These are phyloP conservation scores for Platismatia glauca DNA, from an alignment of 495 filamentous ascomycete genomes.

Conservation along the genomic window DNA sequence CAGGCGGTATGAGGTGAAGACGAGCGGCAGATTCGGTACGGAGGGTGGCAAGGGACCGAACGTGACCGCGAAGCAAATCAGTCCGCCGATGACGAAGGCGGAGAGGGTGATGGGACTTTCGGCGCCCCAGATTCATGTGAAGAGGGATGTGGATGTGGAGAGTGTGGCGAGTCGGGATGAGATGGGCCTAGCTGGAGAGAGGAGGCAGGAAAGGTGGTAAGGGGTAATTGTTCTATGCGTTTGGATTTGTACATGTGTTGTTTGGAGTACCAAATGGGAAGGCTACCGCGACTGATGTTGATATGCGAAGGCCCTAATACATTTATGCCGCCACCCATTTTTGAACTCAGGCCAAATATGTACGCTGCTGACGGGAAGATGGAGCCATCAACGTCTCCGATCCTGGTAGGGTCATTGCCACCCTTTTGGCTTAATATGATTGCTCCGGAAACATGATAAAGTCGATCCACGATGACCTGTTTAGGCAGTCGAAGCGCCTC, in stretches of 20 bases:
- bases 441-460: too few relatives aligned
- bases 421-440: too few relatives aligned
- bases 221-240: not conserved
- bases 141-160: slow-evolving; percentile 16
- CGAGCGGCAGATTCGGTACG: not conserved
- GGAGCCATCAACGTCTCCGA: too few relatives aligned
- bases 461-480: too few relatives aligned
- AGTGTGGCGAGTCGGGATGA: slow-evolving; percentile 7
- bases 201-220: not conserved
- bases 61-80: not conserved
- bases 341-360: not conserved
- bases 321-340: not conserved
- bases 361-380: not conserved
- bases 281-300: not conserved
- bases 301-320: not conserved
- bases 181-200: not conserved
- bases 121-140: slow-evolving; percentile 1
- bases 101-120: not conserved
- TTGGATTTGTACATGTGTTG: not conserved
- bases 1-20: not conserved
- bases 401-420: too few relatives aligned
- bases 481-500: too few relatives aligned
- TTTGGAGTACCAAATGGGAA: not conserved
- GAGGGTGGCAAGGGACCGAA: not conserved
- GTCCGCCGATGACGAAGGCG: not conserved